phyloP scores from a whole-genome alignment of 2,329 filamentous ascomycete species.

The Cadophora sp. region DNA sequence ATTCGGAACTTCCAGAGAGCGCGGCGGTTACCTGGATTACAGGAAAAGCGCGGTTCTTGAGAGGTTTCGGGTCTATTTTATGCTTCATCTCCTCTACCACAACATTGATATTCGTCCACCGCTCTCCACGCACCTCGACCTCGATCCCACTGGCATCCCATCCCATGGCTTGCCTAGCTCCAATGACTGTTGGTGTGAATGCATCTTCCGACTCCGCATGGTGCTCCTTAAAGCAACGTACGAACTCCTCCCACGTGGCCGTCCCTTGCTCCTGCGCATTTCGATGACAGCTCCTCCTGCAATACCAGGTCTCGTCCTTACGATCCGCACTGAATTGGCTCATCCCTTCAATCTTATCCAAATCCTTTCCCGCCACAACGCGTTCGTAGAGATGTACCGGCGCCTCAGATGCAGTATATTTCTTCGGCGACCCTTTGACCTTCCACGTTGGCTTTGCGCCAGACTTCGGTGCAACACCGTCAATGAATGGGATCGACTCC shows the following conservation, averaged over 20 bases:
- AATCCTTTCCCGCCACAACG: conserved; percentile 52
- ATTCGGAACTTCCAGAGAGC: conserved; percentile 51
- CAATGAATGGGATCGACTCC: conserved; percentile 67
- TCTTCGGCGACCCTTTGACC: conserved; percentile 54
- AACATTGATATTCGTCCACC: conserved; percentile 57
- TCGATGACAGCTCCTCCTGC: conserved; percentile 66
- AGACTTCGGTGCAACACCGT: conserved; percentile 55
- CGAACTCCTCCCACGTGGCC: conserved; percentile 70
- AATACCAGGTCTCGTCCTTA: conserved; percentile 63
- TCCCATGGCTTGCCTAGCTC: conserved; percentile 47
- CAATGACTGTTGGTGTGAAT: conserved; percentile 64
- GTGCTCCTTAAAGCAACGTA: conserved; percentile 60
- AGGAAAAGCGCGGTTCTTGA: conserved; percentile 70
- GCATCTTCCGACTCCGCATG: conserved; percentile 62
- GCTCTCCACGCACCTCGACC: conserved; percentile 45
- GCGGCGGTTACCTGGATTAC: conserved; percentile 66
- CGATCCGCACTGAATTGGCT: conserved; percentile 41
- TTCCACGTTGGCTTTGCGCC: conserved; percentile 53
- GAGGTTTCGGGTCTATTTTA: conserved; percentile 60
- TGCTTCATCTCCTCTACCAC: conserved; percentile 71
- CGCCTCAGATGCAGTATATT: conserved; percentile 55
- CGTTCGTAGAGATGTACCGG: conserved; percentile 61
- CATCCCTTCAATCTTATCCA: conserved; percentile 48
- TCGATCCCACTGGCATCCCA: conserved; percentile 55
- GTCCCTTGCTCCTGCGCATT: conserved; percentile 58